A percentile compares a stretch with the other conserved stretches of the same genome.
phyloP scores from a whole-genome alignment of 2,329 filamentous ascomycete species.

The Penicillium psychrosexuale region DNA sequence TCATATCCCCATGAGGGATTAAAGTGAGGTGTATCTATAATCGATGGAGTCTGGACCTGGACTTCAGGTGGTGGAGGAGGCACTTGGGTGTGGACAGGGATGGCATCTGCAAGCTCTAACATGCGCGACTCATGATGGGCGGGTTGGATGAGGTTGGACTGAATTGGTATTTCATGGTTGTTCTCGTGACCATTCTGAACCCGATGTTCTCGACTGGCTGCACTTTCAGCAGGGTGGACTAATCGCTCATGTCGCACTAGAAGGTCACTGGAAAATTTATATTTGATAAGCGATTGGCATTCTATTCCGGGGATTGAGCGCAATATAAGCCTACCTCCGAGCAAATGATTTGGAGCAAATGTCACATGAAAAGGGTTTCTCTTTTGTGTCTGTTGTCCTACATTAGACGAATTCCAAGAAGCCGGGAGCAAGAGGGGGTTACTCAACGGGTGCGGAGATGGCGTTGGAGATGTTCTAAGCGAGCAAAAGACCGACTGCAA shows the following conservation, averaged over 20 bases:
- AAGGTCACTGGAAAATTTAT: slow-evolving; percentile 40
- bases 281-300: slow-evolving; percentile 23
- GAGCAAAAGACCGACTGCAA: slow-evolving; percentile 48
- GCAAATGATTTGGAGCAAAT: slow-evolving; percentile 51
- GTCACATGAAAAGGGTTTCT: slow-evolving; percentile 51
- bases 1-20: slow-evolving; percentile 53
- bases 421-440: slow-evolving; percentile 27
- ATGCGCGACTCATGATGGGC: slow-evolving; percentile 44
- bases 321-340: slow-evolving; percentile 36
- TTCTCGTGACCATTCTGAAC: slow-evolving; percentile 26
- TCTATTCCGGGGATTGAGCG: slow-evolving; percentile 1
- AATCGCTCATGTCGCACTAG: slow-evolving; percentile 51
- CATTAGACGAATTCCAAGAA: slow-evolving; percentile 21
- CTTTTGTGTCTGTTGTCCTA: slow-evolving; percentile 44
- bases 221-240: slow-evolving; percentile 46
- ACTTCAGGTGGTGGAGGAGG: slow-evolving; percentile 37
- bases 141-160: slow-evolving; percentile 38
- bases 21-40: slow-evolving; percentile 46
- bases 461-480: slow-evolving; percentile 50
- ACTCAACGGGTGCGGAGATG: slow-evolving; percentile 52
- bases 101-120: slow-evolving; percentile 45
- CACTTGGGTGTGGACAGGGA: slow-evolving; percentile 41
- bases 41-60: slow-evolving; percentile 37
- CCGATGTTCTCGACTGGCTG: slow-evolving; percentile 40
- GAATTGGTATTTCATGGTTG: slow-evolving; percentile 33